A percentile compares a stretch with the other conserved stretches of the same genome.
Conservation (phyloP, 73 alveolate genomes). For the Tetrahymena thermophila region DNA sequence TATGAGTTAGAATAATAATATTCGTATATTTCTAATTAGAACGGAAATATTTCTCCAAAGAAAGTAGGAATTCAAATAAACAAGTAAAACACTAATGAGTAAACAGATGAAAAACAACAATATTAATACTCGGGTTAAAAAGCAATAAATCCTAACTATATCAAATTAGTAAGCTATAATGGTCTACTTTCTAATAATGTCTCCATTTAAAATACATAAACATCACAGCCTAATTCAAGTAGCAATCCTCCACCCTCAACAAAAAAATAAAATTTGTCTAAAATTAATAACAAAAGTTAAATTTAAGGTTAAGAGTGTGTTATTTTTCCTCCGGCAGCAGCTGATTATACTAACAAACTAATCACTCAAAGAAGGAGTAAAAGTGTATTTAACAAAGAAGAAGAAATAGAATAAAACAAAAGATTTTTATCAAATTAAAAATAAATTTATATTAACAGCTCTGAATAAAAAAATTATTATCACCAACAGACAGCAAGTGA, state of each 20-base stretch:
- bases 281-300: not conserved
- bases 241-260: not conserved
- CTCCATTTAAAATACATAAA: not conserved
- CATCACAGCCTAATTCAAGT: not conserved
- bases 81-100: not conserved
- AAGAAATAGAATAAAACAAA: not conserved
- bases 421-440: not conserved
- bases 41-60: not conserved
- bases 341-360: not conserved
- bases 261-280: not conserved
- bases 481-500: not conserved
- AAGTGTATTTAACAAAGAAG: not conserved
- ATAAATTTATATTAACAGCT: not conserved
- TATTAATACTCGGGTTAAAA: not conserved
- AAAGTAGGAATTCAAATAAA: not conserved
- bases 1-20: not conserved
- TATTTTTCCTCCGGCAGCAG: not conserved
- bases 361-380: not conserved
- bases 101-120: not conserved
- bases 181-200: not conserved
- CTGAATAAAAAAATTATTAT: not conserved
- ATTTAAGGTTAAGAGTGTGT: not conserved
- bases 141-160: not conserved
- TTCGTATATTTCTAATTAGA: not conserved
- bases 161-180: not conserved